Conservation (phyloP, 2,329 filamentous ascomycete genomes). For the Aspergillus nomiae region DNA sequence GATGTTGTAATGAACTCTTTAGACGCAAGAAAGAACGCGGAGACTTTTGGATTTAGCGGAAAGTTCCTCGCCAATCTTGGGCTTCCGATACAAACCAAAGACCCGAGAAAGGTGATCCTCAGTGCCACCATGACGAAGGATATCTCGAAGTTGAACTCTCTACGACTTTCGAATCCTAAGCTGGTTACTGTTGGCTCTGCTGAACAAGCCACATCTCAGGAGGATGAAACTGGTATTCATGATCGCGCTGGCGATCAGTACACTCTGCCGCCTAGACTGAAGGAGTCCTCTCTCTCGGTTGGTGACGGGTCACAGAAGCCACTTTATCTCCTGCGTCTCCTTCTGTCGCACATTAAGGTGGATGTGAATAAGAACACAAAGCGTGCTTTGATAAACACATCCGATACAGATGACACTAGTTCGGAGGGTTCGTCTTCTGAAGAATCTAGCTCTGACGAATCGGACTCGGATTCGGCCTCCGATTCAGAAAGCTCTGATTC, state of each 20-base stretch:
- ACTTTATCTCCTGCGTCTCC: constrained; percentile 77
- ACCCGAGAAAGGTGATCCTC: constrained; percentile 77
- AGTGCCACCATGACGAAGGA: constrained; percentile 93
- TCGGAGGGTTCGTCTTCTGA: constrained; percentile 41
- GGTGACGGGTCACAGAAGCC: constrained; percentile 74
- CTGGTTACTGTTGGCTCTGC: constrained; percentile 72
- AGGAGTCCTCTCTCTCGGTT: constrained; percentile 69
- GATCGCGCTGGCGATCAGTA: constrained; percentile 43
- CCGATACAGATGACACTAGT: constrained; percentile 33
- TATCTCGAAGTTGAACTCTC: constrained; percentile 72
- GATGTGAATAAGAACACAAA: constrained; percentile 13
- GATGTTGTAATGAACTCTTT: constrained; percentile 64
- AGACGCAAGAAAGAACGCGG: constrained; percentile 56
- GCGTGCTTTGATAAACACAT: constrained; percentile 14
- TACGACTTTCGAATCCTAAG: constrained; percentile 73
- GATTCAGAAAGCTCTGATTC: constrained; percentile 29
- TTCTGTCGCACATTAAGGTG: constrained; percentile 51
- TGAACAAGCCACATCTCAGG: constrained; percentile 22
- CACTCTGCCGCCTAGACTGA: constrained; percentile 63
- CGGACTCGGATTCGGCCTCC: constrained; percentile 27
- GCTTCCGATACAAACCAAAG: constrained; percentile 41
- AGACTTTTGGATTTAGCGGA: constrained; percentile 47
- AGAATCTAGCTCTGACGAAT: constrained; percentile 27
- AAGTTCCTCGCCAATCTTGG: constrained; percentile 37
- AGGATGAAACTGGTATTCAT: constrained; percentile 23